Percentiles rank a stretch among this genome's conserved stretches.
Conservation (phyloP, 2,329 filamentous ascomycete species). For the Shiraia bambusicola region DNA sequence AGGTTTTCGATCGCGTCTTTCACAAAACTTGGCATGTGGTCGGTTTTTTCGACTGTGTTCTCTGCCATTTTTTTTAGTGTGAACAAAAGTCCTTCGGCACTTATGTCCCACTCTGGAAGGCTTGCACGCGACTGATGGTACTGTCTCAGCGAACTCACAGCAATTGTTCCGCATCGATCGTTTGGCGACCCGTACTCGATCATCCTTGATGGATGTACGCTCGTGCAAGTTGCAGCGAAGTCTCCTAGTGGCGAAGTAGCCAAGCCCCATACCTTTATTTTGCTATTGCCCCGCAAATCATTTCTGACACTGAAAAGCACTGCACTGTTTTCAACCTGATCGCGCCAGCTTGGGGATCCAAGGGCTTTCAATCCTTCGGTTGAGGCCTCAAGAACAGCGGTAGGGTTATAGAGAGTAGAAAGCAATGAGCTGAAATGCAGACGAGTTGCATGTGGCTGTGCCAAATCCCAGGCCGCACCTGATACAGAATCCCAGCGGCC, state of each 20-base stretch:
- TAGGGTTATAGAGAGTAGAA: conserved; percentile 37
- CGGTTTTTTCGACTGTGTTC: conserved; percentile 28
- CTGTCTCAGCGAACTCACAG: conserved; percentile 25
- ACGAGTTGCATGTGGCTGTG: conserved; percentile 12
- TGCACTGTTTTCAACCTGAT: conserved; percentile 42
- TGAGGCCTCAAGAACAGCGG: conserved; percentile 32
- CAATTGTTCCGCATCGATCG: conserved; percentile 47
- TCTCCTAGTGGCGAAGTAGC: conserved; percentile 50
- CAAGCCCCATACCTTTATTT: conserved; percentile 58
- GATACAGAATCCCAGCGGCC: conserved; percentile 47
- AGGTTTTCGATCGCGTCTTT: conserved; percentile 21
- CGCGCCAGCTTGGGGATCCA: conserved; percentile 42
- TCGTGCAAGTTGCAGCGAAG: conserved; percentile 52
- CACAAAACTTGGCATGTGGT: conserved; percentile 24
- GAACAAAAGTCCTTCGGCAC: conserved; percentile 38
- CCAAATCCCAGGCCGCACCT: conserved; percentile 37
- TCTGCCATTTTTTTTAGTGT: conserved; percentile 39
- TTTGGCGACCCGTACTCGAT: conserved; percentile 57
- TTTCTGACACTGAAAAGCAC: conserved; percentile 52
- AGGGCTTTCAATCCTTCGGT: conserved; percentile 9
- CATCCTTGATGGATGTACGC: conserved; percentile 59
- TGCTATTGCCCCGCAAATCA: conserved; percentile 52
- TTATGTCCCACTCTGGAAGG: conserved; percentile 22
- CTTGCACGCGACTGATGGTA: conserved; percentile 17
- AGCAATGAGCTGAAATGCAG: conserved; percentile 44